Percentiles rank a stretch among this genome's conserved stretches.
These are phyloP conservation scores for Actinomortierella wolfii DNA, from an alignment of 371 early-diverging fungal genomes.

Conservation along the genomic window DNA sequence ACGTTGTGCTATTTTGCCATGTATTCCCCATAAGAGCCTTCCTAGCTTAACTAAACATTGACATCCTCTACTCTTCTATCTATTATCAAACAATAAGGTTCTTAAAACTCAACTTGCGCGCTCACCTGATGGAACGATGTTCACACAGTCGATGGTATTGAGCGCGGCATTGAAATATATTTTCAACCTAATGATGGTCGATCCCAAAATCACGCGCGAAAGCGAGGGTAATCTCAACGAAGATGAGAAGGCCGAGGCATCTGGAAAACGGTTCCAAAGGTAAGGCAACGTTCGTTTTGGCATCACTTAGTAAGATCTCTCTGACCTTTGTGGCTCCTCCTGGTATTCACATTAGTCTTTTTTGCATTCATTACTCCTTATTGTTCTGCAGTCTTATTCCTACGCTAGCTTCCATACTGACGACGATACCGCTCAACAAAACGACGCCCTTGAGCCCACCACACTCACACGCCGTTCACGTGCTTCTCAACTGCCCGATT, in stretches of 20 bases:
- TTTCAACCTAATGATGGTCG: conserved; percentile 59
- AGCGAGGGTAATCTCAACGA: conserved; percentile 11
- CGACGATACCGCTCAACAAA: conserved; percentile 47
- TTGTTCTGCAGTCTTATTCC: conserved; percentile 47
- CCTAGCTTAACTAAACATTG: neutral
- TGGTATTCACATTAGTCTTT: neutral
- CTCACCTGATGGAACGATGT: conserved; percentile 38
- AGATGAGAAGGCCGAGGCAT: conserved; percentile 14
- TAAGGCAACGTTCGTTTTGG: conserved; percentile 1
- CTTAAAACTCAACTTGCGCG: conserved; percentile 33
- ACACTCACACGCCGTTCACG: conserved; percentile 75
- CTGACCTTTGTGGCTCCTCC: neutral
- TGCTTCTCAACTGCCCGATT: conserved; percentile 31
- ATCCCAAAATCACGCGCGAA: conserved; percentile 32
- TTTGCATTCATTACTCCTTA: neutral
- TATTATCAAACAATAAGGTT: conserved; percentile 8
- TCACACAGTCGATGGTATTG: conserved; percentile 52
- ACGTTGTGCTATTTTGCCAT: neutral
- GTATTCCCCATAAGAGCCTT: neutral
- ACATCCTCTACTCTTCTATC: neutral
- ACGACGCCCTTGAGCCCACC: conserved; percentile 74
- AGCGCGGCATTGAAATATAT: conserved; percentile 65
- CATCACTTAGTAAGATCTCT: neutral
- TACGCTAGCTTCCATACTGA: conserved; percentile 50
- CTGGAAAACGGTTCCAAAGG: conserved; percentile 41